Evolutionary conservation across 768 basidiomycete species (phyloP), one percentile per base, ranked within the genome.

Genomic region (Pholiota conissans): DNA sequence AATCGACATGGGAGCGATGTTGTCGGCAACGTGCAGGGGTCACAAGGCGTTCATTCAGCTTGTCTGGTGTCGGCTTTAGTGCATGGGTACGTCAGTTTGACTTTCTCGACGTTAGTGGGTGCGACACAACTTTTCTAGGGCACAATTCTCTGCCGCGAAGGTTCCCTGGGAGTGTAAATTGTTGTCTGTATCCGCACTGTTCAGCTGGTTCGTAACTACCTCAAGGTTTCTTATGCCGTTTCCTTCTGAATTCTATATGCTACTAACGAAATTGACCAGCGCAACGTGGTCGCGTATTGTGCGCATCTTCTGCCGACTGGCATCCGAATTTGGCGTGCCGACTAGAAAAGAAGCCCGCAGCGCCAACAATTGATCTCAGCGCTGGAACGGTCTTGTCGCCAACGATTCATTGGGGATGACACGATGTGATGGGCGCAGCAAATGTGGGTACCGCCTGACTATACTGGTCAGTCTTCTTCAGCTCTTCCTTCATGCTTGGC

Each of bases 21-120:
- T 50, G 55, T 64, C 63, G 63, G 62, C 63, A 61, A 50, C 61
- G 58, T 51, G 37, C 50, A 42, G 29, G 28, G 58, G 63, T 64
- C 63, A 64, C 63, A 61, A 53, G 63, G 60, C 29, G 37, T 48
- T 22, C 34, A 34, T 20, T 48, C 42, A n/a, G n/a, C 30, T 20
- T 47, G 53, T 46, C 42, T n/a, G n/a, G 16, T 34, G 42, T 22
- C 42, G 29, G 28, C 42, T 14, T 29, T 29, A 40, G 14, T 30
- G 20, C 29, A 54, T 46, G 45, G 52, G 56, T 62, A 51, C 55
- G 58, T 50, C 58, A 57, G 35, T 56, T 54, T 47, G 30, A 35
- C 42, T 51, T 45, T 39, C 30, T 45, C 55, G 29, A 49, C 9
- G 6, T 3, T 18, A 11, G 37, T 39, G 18, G 42, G 24, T 49